Conservation (phyloP, 352 stramenopile genomes). For the Thalassiosira livingstoniorum region DNA sequence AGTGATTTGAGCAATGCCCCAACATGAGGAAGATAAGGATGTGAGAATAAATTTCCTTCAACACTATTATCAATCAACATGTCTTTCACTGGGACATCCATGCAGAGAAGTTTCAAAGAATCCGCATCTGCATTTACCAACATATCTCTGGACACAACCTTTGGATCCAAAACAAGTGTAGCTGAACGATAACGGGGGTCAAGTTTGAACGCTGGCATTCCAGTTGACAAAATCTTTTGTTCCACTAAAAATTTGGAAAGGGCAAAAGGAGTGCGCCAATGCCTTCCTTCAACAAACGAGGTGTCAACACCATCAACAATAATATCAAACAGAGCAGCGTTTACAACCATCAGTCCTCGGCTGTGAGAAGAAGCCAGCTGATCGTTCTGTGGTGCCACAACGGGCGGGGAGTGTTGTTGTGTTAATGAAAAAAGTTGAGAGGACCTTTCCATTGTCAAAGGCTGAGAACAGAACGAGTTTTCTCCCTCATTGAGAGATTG, state of each 20-base stretch:
- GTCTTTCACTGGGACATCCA: slow-evolving; percentile 48
- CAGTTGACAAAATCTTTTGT: slow-evolving; percentile 30
- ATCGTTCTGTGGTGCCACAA: not conserved
- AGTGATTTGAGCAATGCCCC: slow-evolving; percentile 38
- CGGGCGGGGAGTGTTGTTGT: slow-evolving; percentile 24
- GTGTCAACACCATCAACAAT: slow-evolving; percentile 42
- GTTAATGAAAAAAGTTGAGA: slow-evolving; percentile 39
- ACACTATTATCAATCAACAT: slow-evolving; percentile 31
- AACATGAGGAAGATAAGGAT: slow-evolving; percentile 50
- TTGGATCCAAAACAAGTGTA: slow-evolving; percentile 42
- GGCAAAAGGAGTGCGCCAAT: slow-evolving; percentile 36
- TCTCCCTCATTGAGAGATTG: not conserved
- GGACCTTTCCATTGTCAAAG: slow-evolving; percentile 25
- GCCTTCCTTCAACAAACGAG: slow-evolving; percentile 41
- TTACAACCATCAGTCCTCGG: slow-evolving; percentile 39
- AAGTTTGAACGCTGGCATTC: slow-evolving; percentile 32
- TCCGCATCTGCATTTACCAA: slow-evolving; percentile 34
- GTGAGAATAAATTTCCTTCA: not conserved
- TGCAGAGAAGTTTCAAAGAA: slow-evolving; percentile 47
- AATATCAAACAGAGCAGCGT: slow-evolving; percentile 44
- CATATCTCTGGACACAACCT: slow-evolving; percentile 32
- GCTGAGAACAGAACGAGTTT: slow-evolving; percentile 30
- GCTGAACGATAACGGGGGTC: slow-evolving; percentile 39
- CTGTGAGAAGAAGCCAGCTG: not conserved
- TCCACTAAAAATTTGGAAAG: slow-evolving; percentile 52